Evolutionary conservation across 2,329 filamentous ascomycete species (phyloP), one percentile per base, ranked within the genome.

Genomic region (Xylaria sp.): DNA sequence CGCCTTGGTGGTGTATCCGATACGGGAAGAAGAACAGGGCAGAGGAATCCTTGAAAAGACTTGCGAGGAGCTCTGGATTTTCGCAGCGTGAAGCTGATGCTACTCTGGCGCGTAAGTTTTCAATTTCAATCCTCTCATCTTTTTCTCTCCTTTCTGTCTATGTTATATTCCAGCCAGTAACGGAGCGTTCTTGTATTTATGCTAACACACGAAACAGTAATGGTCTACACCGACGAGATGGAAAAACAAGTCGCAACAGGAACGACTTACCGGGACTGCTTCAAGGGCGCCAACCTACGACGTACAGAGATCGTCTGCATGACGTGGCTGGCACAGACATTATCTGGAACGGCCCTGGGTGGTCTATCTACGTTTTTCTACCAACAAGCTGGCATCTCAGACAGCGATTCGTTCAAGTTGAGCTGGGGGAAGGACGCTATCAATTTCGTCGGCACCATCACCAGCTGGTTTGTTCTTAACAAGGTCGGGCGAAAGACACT

Each of bases 211-310:
- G 25, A 23, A 15, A 37, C 78, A 69, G 80, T 83, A 76, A 82
- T 84, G 78, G 65, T 79, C 15, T 80, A 83, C 63, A 84, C 82
- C 1, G 79, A 84, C 65, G 78, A 81, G 75, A 75, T 81, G 70
- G 81, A 83, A 69, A 79, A 80, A 65, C 75, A 77, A 50, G 73
- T 78, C 60, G 74, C 77, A 0, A 63, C 69, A 2, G 82, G 82
- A 1, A 80, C 78, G 0, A 78, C 69, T 1, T 84, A 84, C 65
- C 67, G 62, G 65, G 81, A 84, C 74, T 83, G 81, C 71, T 84
- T 84, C 73, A 79, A 76, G 28, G 80, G 80, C 20, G 73, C 78
- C 13, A 80, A 85, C 62, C 75, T 81, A 1, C 75, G 80, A 7
- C 75, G 81, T 15, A 81, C 80, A 0, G 78, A 81, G 44, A 80